Conservation (phyloP, 1,284 basidiomycete species). For the Nidula niveotomentosa region DNA sequence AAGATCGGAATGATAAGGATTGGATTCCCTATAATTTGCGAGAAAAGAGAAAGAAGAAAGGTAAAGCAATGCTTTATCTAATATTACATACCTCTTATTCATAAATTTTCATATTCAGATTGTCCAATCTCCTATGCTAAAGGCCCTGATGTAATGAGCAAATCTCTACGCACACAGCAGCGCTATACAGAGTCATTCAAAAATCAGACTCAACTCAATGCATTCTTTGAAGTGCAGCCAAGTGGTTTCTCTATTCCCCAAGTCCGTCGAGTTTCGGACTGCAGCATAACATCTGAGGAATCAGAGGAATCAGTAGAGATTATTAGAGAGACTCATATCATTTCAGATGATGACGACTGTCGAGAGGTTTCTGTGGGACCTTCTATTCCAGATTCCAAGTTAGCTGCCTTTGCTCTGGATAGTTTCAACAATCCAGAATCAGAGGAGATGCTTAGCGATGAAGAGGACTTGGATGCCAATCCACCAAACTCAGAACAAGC, state of each 20-base stretch:
- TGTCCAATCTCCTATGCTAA: too few relatives aligned
- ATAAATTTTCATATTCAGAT: too few relatives aligned
- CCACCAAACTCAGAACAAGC: background rate
- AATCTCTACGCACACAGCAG: too few relatives aligned
- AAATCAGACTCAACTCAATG: background rate
- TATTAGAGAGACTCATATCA: background rate
- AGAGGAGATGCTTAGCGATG: background rate
- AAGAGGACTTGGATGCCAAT: constrained; percentile 1
- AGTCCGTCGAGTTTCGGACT: background rate
- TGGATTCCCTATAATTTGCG: too few relatives aligned
- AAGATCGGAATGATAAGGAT: too few relatives aligned
- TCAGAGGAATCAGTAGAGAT: background rate
- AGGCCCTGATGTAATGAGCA: too few relatives aligned
- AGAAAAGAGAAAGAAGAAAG: too few relatives aligned
- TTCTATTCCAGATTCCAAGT: background rate
- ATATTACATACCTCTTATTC: too few relatives aligned
- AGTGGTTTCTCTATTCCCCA: background rate
- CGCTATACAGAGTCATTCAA: background rate
- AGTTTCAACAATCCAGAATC: background rate
- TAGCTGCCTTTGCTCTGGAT: background rate
- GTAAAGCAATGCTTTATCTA: too few relatives aligned
- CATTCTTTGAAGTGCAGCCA: background rate
- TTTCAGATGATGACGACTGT: too few relatives aligned
- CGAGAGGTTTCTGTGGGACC: too few relatives aligned
- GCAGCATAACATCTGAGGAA: background rate